Evolutionary conservation across 2,329 filamentous ascomycete genomes (phyloP).

Genomic region (Diaporthe sp.): DNA sequence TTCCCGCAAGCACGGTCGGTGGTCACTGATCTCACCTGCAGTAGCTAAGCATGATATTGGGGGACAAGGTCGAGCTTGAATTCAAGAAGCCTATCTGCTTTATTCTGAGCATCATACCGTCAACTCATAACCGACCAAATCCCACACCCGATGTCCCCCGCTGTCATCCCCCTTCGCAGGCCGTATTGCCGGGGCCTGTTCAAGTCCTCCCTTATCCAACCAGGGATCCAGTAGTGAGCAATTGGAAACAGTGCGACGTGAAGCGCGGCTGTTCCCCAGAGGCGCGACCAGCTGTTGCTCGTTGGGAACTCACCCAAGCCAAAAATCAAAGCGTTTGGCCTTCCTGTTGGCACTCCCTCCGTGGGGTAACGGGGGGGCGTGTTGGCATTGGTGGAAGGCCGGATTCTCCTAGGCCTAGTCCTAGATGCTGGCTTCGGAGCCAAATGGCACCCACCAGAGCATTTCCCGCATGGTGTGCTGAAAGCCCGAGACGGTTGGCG

Average conservation of each 20-base stretch:
- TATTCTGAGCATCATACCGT: conserved; percentile 47
- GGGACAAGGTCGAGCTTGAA: conserved; percentile 50
- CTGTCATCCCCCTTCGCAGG: conserved; percentile 43
- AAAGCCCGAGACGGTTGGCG: conserved; percentile 47
- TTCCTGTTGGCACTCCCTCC: conserved; percentile 41
- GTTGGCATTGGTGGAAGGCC: conserved; percentile 41
- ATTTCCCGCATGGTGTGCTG: conserved; percentile 38
- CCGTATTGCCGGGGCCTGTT: background rate
- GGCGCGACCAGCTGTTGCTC: conserved; percentile 66
- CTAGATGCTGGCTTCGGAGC: conserved; percentile 69
- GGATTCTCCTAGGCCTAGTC: conserved; percentile 66
- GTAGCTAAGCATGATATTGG: conserved; percentile 29
- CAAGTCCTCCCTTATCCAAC: conserved; percentile 38
- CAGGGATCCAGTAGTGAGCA: conserved; percentile 48
- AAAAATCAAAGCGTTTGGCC: conserved; percentile 41
- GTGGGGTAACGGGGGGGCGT: conserved; percentile 45
- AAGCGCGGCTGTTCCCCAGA: conserved; percentile 50
- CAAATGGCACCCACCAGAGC: conserved; percentile 60
- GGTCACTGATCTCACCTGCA: background rate
- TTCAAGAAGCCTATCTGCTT: conserved; percentile 50
- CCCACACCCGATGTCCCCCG: conserved; percentile 49
- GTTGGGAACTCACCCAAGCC: conserved; percentile 39
- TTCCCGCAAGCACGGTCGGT: background rate
- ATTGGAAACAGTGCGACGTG: conserved; percentile 52
- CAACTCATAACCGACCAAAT: conserved; percentile 49